Evolutionary conservation across 2,329 filamentous ascomycete species (phyloP), one percentile per base, ranked within the genome.

Genomic region (Plectosphaerella sp.): DNA sequence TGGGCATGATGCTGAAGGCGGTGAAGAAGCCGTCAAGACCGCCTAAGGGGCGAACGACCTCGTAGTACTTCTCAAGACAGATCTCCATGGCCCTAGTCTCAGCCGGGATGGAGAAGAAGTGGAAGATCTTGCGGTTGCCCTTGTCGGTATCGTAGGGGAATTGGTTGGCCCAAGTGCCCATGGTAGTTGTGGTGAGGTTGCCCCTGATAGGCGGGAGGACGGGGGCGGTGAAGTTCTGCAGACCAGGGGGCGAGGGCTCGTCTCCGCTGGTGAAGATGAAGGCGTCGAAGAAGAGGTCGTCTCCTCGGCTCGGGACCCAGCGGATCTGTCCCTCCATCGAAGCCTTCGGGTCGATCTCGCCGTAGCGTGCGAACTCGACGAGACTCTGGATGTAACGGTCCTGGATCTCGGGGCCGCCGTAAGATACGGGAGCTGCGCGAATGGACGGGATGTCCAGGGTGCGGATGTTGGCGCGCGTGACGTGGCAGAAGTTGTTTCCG

Each of bases 401-500:
- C 3, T 64, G 54, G 20, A 63, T 61, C 53, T 62, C 63, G 20
- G 52, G 14, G 37, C 36, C 39, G 3, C 5, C 4, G n/a, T 43
- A 15, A 6, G 36, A 33, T n/a, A 8, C 35, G 15, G 33, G 20
- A 45, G 45, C 48, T 9, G 51, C 41, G 14, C 56, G 45, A 2
- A 42, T 54, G 1, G 66, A 62, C 18, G 57, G 47, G 16, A 46
- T 48, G 16, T 39, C n/a, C 10, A 43, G 8, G 11, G 41, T 43
- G 4, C 48, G 24, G 36, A 65, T 45, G 25, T 61, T 59, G 28
- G 64, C 57, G 53, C 54, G 56, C 1, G 68, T 61, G 16, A 63
- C 58, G 35, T 66, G 61, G 37, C 70, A 72, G 49, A 72, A 72
- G 57, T 75, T 77, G 36, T 65, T 64, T 9, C 72, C 73, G 4